These are phyloP conservation scores for Globisporangium yorkense DNA, from an alignment of 352 stramenopile genomes.

Conservation along the genomic window DNA sequence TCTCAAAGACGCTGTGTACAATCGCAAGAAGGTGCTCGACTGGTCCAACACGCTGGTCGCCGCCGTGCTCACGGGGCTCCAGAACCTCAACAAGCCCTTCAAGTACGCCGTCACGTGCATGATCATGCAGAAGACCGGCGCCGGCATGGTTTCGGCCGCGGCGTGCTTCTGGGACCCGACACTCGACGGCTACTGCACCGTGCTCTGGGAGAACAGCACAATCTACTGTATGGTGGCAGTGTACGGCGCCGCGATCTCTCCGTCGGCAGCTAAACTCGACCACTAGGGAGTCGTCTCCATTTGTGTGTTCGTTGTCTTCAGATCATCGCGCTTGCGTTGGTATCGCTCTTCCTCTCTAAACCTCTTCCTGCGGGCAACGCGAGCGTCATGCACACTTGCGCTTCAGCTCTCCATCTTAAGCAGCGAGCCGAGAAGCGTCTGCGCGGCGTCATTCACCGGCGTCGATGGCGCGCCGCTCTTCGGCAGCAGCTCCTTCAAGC, in stretches of 20 bases:
- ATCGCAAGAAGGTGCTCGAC: slow-evolving; percentile 81
- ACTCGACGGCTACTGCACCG: slow-evolving; percentile 76
- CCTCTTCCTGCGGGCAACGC: background rate
- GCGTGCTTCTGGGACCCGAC: slow-evolving; percentile 74
- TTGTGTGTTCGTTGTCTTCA: background rate
- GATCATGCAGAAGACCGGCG: slow-evolving; percentile 84
- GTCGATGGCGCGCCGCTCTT: slow-evolving; percentile 16
- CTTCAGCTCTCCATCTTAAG: slow-evolving; percentile 15
- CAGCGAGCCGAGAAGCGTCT: slow-evolving; percentile 41
- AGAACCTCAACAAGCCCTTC: slow-evolving; percentile 86
- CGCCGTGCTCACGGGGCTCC: slow-evolving; percentile 66
- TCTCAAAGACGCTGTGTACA: slow-evolving; percentile 82
- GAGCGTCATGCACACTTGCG: background rate
- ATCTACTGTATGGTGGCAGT: slow-evolving; percentile 84
- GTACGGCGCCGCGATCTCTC: slow-evolving; percentile 78
- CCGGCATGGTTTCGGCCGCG: slow-evolving; percentile 57
- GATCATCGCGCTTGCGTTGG: background rate
- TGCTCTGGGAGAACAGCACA: slow-evolving; percentile 82
- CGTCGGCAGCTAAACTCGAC: slow-evolving; percentile 64
- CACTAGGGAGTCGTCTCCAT: slow-evolving; percentile 21
- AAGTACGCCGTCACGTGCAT: slow-evolving; percentile 83
- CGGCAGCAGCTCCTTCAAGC: slow-evolving; percentile 25
- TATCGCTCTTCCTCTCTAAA: background rate
- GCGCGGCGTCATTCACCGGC: slow-evolving; percentile 41
- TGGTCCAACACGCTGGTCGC: slow-evolving; percentile 82